Percentiles rank a stretch among this genome's conserved stretches.
Conservation (phyloP, 2,329 filamentous ascomycete species). For the Teratosphaeria destructans region DNA sequence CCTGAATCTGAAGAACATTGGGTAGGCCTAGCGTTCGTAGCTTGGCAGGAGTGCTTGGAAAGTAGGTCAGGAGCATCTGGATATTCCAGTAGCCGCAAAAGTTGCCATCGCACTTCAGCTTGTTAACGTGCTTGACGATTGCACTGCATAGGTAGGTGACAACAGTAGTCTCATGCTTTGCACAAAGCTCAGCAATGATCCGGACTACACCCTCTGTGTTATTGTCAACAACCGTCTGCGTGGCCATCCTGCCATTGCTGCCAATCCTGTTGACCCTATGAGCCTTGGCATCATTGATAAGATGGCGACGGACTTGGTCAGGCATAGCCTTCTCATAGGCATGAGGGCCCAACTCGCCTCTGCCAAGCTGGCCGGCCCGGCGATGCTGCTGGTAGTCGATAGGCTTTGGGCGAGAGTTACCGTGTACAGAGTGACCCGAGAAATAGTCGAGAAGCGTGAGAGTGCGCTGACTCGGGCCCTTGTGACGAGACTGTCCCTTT, state of each 20-base stretch:
- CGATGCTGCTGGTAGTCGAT: neutral
- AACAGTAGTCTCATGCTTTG: slow-evolving; percentile 53
- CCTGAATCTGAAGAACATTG: slow-evolving; percentile 71
- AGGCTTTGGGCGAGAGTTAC: neutral
- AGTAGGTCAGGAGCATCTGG: slow-evolving; percentile 77
- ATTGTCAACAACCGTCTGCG: slow-evolving; percentile 32
- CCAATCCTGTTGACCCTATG: slow-evolving; percentile 31
- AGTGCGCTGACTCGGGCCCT: neutral
- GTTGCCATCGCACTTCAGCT: slow-evolving; percentile 70
- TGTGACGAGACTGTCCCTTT: neutral
- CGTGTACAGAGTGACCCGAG: slow-evolving; percentile 2
- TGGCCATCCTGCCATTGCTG: slow-evolving; percentile 31
- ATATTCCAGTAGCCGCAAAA: slow-evolving; percentile 96
- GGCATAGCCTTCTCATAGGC: slow-evolving; percentile 39
- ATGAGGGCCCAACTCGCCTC: slow-evolving; percentile 37
- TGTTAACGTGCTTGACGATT: slow-evolving; percentile 67
- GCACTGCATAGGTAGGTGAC: slow-evolving; percentile 73
- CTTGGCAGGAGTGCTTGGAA: slow-evolving; percentile 32
- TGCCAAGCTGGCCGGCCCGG: slow-evolving; percentile 20
- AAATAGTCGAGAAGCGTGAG: slow-evolving; percentile 6
- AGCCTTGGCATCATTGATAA: slow-evolving; percentile 31
- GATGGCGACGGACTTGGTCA: slow-evolving; percentile 29
- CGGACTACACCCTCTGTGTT: slow-evolving; percentile 36
- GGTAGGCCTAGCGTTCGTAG: slow-evolving; percentile 42
- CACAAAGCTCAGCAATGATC: slow-evolving; percentile 38